phyloP scores from a whole-genome alignment of 768 basidiomycete genomes.

The Leccinum rimulosum region DNA sequence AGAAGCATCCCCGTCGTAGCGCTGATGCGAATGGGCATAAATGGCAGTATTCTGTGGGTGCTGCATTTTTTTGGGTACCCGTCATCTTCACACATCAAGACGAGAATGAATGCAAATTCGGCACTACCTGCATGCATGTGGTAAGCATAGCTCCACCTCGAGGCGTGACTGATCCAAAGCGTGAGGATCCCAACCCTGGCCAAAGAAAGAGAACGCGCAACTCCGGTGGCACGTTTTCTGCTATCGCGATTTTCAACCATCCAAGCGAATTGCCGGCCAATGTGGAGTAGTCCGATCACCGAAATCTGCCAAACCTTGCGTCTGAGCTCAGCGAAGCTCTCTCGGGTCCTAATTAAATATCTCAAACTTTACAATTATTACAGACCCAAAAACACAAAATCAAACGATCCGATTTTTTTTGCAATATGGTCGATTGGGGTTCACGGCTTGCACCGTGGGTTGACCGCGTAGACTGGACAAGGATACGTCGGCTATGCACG shows the following conservation, averaged over 20 bases:
- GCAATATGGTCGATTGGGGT: constrained; percentile 9
- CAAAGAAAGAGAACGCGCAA: constrained; percentile 13
- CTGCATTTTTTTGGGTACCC: constrained; percentile 16
- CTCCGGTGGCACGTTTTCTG: constrained; percentile 20
- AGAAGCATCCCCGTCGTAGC: constrained; percentile 18
- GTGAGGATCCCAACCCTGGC: constrained; percentile 30
- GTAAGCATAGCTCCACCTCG: constrained; percentile 34
- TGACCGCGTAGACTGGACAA: constrained; percentile 3
- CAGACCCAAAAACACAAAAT: constrained; percentile 4
- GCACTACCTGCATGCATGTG: constrained; percentile 29
- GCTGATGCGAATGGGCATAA: constrained; percentile 15
- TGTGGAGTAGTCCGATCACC: constrained; percentile 28
- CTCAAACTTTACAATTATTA: constrained; percentile 19
- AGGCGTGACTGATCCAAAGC: constrained; percentile 34
- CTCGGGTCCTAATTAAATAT: constrained; percentile 22
- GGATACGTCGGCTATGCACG: constrained; percentile 9
- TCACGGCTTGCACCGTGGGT: constrained; percentile 9
- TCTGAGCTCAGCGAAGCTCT: constrained; percentile 30
- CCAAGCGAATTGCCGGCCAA: constrained; percentile 24
- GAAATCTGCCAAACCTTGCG: constrained; percentile 24
- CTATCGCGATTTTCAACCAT: constrained; percentile 11
- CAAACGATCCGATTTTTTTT: constrained; percentile 8
- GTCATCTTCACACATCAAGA: constrained; percentile 23
- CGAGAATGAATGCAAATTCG: constrained; percentile 33
- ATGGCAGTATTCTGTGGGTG: constrained; percentile 25